Conservation (phyloP, 73 alveolate species). For the Effrenium voratum region DNA sequence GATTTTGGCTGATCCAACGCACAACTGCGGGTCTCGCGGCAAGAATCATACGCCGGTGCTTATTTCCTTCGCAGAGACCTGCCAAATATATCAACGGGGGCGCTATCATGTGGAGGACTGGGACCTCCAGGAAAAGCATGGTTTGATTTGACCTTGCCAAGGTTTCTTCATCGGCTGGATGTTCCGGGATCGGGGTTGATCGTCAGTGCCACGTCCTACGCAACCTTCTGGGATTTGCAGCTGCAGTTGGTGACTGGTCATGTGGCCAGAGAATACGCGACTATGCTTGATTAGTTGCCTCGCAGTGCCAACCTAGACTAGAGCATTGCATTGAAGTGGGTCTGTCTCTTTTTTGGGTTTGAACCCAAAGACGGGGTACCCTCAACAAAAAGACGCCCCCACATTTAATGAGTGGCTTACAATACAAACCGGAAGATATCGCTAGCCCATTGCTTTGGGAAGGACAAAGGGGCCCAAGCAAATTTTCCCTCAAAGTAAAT, state of each 20-base stretch:
- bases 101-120: neutral
- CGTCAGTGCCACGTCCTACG: neutral
- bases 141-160: neutral
- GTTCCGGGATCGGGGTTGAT: constrained; percentile 2
- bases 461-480: too few species aligned
- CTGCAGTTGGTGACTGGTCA: neutral
- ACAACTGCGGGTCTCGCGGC: neutral
- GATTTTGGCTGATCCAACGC: neutral
- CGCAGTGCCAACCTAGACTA: too few species aligned
- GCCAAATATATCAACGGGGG: neutral
- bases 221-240: constrained; percentile 4
- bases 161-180: constrained; percentile 33
- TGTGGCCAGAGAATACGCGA: neutral
- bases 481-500: too few species aligned
- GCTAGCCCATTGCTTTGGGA: too few species aligned
- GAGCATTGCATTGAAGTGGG: too few species aligned
- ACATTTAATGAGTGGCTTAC: too few species aligned
- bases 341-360: too few species aligned
- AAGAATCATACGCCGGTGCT: neutral
- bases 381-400: too few species aligned
- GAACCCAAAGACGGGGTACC: too few species aligned
- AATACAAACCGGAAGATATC: too few species aligned
- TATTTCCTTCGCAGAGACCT: neutral
- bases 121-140: neutral
- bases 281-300: too few species aligned